Evolutionary conservation across 1,284 basidiomycete species (phyloP).

Genomic region (Lentinula novae-zelandiae): DNA sequence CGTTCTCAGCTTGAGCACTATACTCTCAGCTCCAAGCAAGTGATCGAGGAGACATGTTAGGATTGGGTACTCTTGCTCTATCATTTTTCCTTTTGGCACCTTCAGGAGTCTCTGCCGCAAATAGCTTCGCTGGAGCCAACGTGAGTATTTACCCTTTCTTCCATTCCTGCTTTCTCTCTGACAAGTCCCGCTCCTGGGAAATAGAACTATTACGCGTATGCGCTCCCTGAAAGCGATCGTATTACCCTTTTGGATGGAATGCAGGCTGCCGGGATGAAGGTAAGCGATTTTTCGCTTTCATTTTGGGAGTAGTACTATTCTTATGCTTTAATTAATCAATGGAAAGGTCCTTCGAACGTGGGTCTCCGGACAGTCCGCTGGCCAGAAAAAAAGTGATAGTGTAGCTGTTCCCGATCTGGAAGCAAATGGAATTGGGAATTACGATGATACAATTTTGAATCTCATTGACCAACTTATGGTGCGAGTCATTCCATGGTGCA

Average conservation of each 20-base stretch:
- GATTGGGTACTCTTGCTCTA: neutral
- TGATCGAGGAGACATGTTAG: neutral
- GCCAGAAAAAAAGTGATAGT: slow-evolving; percentile 22
- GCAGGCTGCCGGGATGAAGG: slow-evolving; percentile 24
- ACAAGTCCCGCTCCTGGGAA: neutral
- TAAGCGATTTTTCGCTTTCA: neutral
- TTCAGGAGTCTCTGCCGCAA: slow-evolving; percentile 9
- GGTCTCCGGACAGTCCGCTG: slow-evolving; percentile 21
- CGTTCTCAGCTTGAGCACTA: neutral
- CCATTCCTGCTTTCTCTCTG: neutral
- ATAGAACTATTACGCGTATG: slow-evolving; percentile 22
- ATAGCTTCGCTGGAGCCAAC: slow-evolving; percentile 21
- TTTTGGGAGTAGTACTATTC: neutral
- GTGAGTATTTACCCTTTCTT: neutral
- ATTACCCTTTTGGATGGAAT: slow-evolving; percentile 20
- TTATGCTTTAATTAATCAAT: neutral
- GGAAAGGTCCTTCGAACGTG: slow-evolving; percentile 23
- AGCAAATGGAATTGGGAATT: slow-evolving; percentile 22
- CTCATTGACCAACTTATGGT: slow-evolving; percentile 26
- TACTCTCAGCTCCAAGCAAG: too few relatives aligned
- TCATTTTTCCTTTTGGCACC: neutral
- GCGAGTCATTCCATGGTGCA: neutral
- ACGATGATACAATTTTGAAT: slow-evolving; percentile 23
- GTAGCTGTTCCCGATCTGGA: slow-evolving; percentile 20
- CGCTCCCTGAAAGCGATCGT: slow-evolving; percentile 20